A percentile compares a stretch with the other conserved stretches of the same genome.
Evolutionary conservation across 2,329 filamentous ascomycete species (phyloP).

Genomic region (Fusarium sp.): DNA sequence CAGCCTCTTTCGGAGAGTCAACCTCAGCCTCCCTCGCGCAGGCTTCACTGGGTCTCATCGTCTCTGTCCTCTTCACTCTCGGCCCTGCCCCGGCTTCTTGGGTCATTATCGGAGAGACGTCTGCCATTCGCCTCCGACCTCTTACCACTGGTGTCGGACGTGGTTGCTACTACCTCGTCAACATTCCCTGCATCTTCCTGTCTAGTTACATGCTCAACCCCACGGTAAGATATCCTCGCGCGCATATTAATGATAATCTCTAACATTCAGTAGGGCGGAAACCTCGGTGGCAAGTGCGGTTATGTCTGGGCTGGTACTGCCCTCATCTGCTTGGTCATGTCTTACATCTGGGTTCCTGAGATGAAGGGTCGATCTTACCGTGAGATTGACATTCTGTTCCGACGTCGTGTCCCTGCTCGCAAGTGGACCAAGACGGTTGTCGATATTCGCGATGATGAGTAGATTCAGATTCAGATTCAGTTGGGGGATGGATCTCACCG

Average conservation of each 20-base stretch:
- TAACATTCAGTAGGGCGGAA: constrained; percentile 48
- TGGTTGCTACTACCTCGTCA: constrained; percentile 70
- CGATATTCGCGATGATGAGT: constrained; percentile 71
- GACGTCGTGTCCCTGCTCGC: constrained; percentile 63
- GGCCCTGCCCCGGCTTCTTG: constrained; percentile 72
- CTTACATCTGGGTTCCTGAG: constrained; percentile 63
- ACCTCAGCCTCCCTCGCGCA: constrained; percentile 62
- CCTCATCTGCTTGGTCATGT: constrained; percentile 62
- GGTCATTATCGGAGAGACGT: constrained; percentile 75
- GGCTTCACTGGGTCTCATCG: constrained; percentile 71
- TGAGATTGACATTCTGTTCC: constrained; percentile 71
- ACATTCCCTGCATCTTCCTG: constrained; percentile 75
- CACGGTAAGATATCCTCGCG: constrained; percentile 45
- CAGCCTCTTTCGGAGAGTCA: constrained; percentile 59
- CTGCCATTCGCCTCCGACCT: constrained; percentile 70
- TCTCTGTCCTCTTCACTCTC: constrained; percentile 72
- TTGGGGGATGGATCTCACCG: background rate
- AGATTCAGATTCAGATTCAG: constrained; percentile 44
- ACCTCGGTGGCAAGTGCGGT: constrained; percentile 66
- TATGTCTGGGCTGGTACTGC: constrained; percentile 70
- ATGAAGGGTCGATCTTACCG: constrained; percentile 68
- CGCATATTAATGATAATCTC: constrained; percentile 6
- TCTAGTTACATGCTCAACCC: constrained; percentile 70
- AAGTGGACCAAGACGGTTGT: constrained; percentile 65
- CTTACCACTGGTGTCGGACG: constrained; percentile 74